Conservation (phyloP, 2,329 filamentous ascomycete genomes). For the Aspergillus fructus region DNA sequence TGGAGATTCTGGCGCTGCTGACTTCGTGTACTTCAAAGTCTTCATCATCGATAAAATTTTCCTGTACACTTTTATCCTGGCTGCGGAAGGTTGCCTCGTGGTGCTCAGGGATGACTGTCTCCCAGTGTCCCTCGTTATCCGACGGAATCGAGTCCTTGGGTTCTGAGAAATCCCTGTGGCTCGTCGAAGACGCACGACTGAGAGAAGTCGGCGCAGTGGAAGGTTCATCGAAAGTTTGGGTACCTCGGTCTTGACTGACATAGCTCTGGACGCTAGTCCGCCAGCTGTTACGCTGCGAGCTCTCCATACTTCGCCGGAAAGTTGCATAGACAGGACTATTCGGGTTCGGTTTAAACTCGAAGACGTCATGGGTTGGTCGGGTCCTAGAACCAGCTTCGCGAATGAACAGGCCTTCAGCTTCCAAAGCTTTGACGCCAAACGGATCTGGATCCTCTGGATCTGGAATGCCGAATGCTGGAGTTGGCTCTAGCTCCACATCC, state of each 20-base stretch:
- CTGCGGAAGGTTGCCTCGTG: conserved; percentile 14
- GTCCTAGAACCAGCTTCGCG: conserved; percentile 79
- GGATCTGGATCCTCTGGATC: conserved; percentile 82
- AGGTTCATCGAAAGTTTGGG: conserved; percentile 62
- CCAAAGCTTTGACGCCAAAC: conserved; percentile 85
- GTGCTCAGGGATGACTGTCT: conserved; percentile 25
- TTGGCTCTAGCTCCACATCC: conserved; percentile 61
- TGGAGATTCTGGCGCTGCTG: conserved; percentile 54
- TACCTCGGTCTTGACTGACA: conserved; percentile 59
- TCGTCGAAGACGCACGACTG: conserved; percentile 36
- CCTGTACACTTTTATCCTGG: conserved; percentile 10
- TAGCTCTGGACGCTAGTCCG: conserved; percentile 67
- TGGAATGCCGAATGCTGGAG: conserved; percentile 69
- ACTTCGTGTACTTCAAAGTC: conserved; percentile 44
- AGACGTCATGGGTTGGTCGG: conserved; percentile 73
- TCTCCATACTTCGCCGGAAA: conserved; percentile 69
- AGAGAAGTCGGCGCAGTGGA: conserved; percentile 31
- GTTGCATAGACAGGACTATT: conserved; percentile 67
- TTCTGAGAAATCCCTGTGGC: conserved; percentile 26
- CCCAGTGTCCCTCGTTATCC: conserved; percentile 28
- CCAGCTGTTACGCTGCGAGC: conserved; percentile 62
- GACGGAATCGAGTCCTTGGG: conserved; percentile 19
- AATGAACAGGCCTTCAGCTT: conserved; percentile 79
- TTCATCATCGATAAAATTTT: conserved; percentile 21
- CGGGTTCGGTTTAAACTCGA: conserved; percentile 76